These are phyloP conservation scores for Annona cherimola DNA, from an alignment of 164 flowering plant genomes.

Conservation along the genomic window DNA sequence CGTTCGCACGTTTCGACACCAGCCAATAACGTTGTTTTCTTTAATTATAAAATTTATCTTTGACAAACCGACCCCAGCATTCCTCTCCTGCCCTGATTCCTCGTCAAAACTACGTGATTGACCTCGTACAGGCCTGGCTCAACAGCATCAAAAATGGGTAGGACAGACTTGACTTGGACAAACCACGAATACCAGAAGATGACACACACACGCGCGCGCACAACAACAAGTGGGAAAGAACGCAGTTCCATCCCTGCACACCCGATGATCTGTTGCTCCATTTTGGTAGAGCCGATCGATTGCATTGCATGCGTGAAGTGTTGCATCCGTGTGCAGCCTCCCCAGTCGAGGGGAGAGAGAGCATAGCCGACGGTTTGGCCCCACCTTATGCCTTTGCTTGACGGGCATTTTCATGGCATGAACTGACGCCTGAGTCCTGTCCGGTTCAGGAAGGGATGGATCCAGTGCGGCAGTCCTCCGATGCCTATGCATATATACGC, in stretches of 20 bases:
- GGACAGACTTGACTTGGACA: too few relatives aligned
- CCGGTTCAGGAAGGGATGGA: not conserved
- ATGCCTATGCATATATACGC: too few relatives aligned
- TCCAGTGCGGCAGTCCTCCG: too few relatives aligned
- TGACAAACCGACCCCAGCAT: not conserved
- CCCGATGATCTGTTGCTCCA: not conserved
- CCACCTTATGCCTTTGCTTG: not conserved
- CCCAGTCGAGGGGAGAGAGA: not conserved
- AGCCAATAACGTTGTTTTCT: not conserved
- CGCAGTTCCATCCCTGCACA: not conserved
- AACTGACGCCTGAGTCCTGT: not conserved
- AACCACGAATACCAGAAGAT: too few relatives aligned
- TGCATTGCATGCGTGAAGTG: not conserved
- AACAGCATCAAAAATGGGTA: too few relatives aligned
- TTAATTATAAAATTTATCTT: too few relatives aligned
- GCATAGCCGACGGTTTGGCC: not conserved
- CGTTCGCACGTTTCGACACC: slow-evolving; percentile 4
- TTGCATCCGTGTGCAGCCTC: not conserved
- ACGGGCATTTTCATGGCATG: not conserved
- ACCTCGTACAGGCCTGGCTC: not conserved
- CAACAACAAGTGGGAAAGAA: too few relatives aligned
- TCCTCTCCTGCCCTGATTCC: not conserved
- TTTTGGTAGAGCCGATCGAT: not conserved
- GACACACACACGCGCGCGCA: too few relatives aligned
- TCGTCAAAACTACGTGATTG: not conserved